Evolutionary conservation across 371 early-diverging fungal genomes (phyloP), one percentile per base, ranked within the genome.

Genomic region (Nematocida parisii): DNA sequence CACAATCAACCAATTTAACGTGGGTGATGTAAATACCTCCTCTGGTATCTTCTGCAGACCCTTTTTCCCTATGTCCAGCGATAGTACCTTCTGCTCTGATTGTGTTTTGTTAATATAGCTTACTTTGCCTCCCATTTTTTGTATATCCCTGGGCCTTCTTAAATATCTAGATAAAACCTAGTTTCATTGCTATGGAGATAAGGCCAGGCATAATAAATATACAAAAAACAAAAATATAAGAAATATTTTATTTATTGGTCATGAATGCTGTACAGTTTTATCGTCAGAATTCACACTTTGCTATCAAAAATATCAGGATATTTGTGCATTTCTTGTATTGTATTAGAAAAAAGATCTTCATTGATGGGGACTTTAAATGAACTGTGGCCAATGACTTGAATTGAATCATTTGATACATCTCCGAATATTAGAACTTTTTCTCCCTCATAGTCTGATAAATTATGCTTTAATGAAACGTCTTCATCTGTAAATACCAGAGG

Each of bases 1-100:
- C 33, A 87, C 81, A 22, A 87, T 86, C 20, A 87, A 83, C 87
- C 87, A 87, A 62, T 84, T 73, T 20, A 82, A 66, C 11, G 82
- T 60, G n/a, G 82, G 45, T 20, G 72, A 72, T 40, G 54, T 62
- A 61, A 81, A 81, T 15, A 72, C 82, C 64, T 81, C 82, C 24
- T 24, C 72, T 20, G 82, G 82, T 6, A 81, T 81, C 33, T 52
- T 27, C 6, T 61, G 55, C 7, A 81, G 67, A 1, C 73, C 72
- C 72, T 81, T 81, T 39, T 66, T 68, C 11, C 80, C 80, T 70
- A 77, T 77, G 42, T 77, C 80, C 66, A 77, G 40, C 2, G 80
- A 77, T 13, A 77, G 39, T n/a, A 77, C 57, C 56, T 77, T 77
- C 44, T 77, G 68, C 40, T 77, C 80, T n/a, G 68, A 24, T 20